These are phyloP conservation scores for Pythium apleroticum DNA, from an alignment of 352 stramenopile species.

Conservation along the genomic window DNA sequence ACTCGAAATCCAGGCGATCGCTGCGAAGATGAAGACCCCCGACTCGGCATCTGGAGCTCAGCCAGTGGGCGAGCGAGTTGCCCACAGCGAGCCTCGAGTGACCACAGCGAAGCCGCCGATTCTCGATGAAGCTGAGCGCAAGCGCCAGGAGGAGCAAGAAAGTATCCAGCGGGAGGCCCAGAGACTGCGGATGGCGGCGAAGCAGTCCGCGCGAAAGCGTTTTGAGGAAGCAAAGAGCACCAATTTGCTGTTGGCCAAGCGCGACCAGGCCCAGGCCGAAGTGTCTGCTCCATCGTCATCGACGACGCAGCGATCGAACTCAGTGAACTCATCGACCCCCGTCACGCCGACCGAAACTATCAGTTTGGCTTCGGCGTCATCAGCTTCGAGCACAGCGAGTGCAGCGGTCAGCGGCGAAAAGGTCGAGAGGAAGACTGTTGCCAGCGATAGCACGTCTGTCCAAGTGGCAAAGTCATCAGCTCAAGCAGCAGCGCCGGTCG, in stretches of 20 bases:
- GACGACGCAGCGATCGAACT: background rate
- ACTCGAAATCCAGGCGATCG: conserved; percentile 19
- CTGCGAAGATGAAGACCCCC: conserved; percentile 25
- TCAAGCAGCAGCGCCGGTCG: background rate
- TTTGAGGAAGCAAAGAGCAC: conserved; percentile 77
- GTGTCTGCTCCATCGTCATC: background rate
- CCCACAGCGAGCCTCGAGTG: conserved; percentile 27
- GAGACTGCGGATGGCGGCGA: conserved; percentile 59
- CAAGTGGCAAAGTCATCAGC: background rate
- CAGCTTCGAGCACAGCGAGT: background rate
- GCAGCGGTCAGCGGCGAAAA: background rate
- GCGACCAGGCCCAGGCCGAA: conserved; percentile 42
- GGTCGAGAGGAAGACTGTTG: background rate
- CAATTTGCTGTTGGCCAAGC: conserved; percentile 59
- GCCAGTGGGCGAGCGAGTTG: conserved; percentile 20
- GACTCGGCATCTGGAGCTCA: conserved; percentile 12
- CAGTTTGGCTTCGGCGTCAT: background rate
- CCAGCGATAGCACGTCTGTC: background rate
- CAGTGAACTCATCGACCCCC: background rate
- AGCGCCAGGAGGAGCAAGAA: conserved; percentile 52
- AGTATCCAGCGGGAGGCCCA: conserved; percentile 67
- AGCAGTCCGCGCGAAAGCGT: conserved; percentile 70
- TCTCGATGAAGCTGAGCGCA: conserved; percentile 37
- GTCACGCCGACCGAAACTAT: background rate
- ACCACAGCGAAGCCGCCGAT: conserved; percentile 15